Evolutionary conservation across 345 rosid genomes (phyloP), one percentile per base, ranked within the genome.

Genomic region (Citrus inodora): DNA sequence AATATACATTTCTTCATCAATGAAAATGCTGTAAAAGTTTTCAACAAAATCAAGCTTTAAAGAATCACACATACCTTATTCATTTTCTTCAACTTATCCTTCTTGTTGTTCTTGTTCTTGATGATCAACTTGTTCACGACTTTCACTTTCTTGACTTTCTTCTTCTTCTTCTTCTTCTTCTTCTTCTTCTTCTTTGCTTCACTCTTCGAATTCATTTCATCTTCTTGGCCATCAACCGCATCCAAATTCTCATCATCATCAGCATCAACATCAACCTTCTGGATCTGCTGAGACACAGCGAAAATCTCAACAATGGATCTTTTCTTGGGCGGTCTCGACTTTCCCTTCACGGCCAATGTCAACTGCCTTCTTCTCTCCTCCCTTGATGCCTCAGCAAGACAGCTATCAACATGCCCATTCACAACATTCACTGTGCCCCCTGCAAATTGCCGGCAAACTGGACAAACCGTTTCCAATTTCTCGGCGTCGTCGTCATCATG

Each of bases 271-370:
- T 33, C 73, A 6, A 78, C 22, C 66, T 64, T 75, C 4, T 85
- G 81, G 72, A 88, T 82, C 75, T 80, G 87, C 13, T 86, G 91
- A 19, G 90, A 80, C 64, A 78, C 80, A 17, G 92, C 88, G 30
- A 87, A 87, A 70, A 88, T 87, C 76, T 89, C 91, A 2, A 56
- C 70, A 73, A 91, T 83, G 70, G 89, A 89, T 53, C 93, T 87
- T 77, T 88, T 89, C 83, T 89, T 87, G 56, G 84, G 87, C 4
- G 82, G 63, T 61, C 48, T 89, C 56, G 84, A 78, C 76, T 84
- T 88, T 7, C 70, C 81, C 73, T 84, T 88, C 5, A 56, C n/a
- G 71, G 62, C 19, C 62, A 67, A 75, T 70, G 63, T 80, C 79
- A 51, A 40, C 55, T 75, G 74, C 71, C 80, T 71, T 76, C 80